Evolutionary conservation across 495 filamentous ascomycete genomes (phyloP).

Genomic region (Penicillium taxi): DNA sequence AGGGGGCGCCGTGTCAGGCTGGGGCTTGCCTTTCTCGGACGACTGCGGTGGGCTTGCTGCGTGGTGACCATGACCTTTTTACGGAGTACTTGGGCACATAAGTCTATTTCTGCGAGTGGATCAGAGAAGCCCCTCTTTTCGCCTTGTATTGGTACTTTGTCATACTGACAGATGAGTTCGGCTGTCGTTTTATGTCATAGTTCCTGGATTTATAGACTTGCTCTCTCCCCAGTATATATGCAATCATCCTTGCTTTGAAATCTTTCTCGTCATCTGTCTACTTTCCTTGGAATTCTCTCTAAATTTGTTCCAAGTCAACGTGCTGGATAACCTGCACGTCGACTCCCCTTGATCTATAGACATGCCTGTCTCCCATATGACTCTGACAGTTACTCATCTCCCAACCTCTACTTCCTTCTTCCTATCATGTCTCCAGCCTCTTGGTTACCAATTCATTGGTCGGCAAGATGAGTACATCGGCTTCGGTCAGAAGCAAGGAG

Average conservation of each 20-base stretch:
- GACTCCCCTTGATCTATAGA: slow-evolving; percentile 10
- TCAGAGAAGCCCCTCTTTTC: slow-evolving; percentile 2
- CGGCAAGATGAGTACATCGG: slow-evolving; percentile 47
- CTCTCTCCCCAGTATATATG: slow-evolving; percentile 23
- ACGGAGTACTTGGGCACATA: slow-evolving; percentile 6
- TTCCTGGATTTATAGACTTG: slow-evolving; percentile 12
- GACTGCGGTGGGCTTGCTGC: slow-evolving; percentile 8
- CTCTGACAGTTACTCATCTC: slow-evolving; percentile 64
- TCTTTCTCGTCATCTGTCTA: slow-evolving; percentile 6
- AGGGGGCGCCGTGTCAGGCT: slow-evolving; percentile 7
- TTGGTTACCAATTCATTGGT: slow-evolving; percentile 64
- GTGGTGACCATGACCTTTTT: slow-evolving; percentile 4
- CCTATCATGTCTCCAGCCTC: slow-evolving; percentile 62
- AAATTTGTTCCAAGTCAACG: too few species aligned
- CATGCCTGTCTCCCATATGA: slow-evolving; percentile 54
- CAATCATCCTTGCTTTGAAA: too few species aligned
- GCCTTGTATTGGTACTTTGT: slow-evolving; percentile 9
- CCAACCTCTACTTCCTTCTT: slow-evolving; percentile 75
- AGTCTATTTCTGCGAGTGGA: not conserved
- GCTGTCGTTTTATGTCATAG: slow-evolving; percentile 19
- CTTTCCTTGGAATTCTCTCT: slow-evolving; percentile 1
- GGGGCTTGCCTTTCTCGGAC: slow-evolving; percentile 10
- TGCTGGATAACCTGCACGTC: slow-evolving; percentile 8
- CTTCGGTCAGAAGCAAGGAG: slow-evolving; percentile 45
- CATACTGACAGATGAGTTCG: too few species aligned